phyloP scores from a whole-genome alignment of 805 yeast species.

The Blastobotrys robertii region DNA sequence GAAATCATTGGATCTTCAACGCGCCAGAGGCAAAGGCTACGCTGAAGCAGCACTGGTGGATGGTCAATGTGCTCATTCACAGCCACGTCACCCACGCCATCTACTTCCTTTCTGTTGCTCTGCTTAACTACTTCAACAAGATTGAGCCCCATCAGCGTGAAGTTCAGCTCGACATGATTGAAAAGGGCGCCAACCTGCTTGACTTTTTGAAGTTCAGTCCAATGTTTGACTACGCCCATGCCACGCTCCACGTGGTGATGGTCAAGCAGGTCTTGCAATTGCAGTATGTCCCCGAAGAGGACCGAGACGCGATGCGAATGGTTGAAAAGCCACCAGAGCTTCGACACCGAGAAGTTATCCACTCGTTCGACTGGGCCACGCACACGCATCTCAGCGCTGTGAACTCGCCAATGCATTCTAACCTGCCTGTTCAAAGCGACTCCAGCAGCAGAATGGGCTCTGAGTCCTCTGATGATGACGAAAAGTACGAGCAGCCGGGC shows the following conservation, averaged over 20 bases:
- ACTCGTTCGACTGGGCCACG: too few relatives aligned
- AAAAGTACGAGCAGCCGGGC: too few relatives aligned
- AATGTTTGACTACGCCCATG: slow-evolving; percentile 8
- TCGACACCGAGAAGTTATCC: too few relatives aligned
- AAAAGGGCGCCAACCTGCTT: slow-evolving; percentile 5
- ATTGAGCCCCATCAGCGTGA: slow-evolving; percentile 7
- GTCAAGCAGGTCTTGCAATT: slow-evolving; percentile 7
- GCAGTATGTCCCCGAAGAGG: too few relatives aligned
- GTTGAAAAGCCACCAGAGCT: too few relatives aligned
- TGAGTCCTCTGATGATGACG: too few relatives aligned
- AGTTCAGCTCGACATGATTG: slow-evolving; percentile 7
- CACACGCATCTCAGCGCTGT: too few relatives aligned
- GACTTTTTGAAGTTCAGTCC: slow-evolving; percentile 7
- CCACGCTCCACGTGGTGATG: slow-evolving; percentile 10
- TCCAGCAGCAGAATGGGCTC: too few relatives aligned
- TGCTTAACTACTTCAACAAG: slow-evolving; percentile 11
- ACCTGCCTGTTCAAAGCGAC: too few relatives aligned
- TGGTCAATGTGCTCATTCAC: slow-evolving; percentile 6
- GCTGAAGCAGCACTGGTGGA: slow-evolving; percentile 10
- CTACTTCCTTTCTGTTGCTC: slow-evolving; percentile 9
- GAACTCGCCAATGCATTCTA: too few relatives aligned
- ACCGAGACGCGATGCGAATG: too few relatives aligned
- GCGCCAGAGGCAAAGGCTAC: slow-evolving; percentile 7
- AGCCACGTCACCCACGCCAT: slow-evolving; percentile 15
- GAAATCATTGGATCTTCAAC: slow-evolving; percentile 13